Evolutionary conservation across 2,329 filamentous ascomycete species (phyloP), one percentile per base, ranked within the genome.

Genomic region (Cylindrodendrum hubeiense): DNA sequence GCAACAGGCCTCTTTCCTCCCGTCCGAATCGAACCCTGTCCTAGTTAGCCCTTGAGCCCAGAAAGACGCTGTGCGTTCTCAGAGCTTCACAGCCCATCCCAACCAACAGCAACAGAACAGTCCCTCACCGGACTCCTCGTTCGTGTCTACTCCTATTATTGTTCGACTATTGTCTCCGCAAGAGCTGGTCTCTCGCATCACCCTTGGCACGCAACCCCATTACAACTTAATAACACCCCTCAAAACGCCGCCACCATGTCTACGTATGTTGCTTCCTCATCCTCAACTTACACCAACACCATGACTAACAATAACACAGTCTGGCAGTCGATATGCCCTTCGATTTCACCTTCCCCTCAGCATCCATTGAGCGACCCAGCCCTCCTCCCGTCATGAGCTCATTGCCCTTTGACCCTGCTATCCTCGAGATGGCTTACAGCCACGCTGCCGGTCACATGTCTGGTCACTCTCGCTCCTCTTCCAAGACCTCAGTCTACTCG

Each of bases 401-500:
- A 76, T 53, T 74, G 43, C 81, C 82, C 65, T 89, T 89, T 79
- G 86, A 90, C 71, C 80, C 85, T 47, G 83, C 86, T 60, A 80
- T 90, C 63, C 81, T 89, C 68, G 85, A 88, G 69, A 83, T 88
- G 66, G 81, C 87, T 24, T 88, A 81, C 78, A 78, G 79, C 52
- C 68, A 71, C 62, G 70, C 69, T 54, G 66, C 69, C 24, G 68
- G 69, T 19, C 67, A 72, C 51, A 22, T 68, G 76, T 80, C 80
- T 65, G 83, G 81, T 69, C 89, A 93, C 78, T 84, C 83, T 77
- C 89, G 89, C 76, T 88, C 88, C 74, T 85, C 86, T 64, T 93
- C 91, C 70, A 88, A 89, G 74, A 86, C 87, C 54, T 92, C 91
- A 67, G 81, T 89, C 74, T 91, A 90, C 83, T 82, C 80, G 10